Evolutionary conservation across 495 filamentous ascomycete genomes (phyloP).

Genomic region (Thozetella sp.): DNA sequence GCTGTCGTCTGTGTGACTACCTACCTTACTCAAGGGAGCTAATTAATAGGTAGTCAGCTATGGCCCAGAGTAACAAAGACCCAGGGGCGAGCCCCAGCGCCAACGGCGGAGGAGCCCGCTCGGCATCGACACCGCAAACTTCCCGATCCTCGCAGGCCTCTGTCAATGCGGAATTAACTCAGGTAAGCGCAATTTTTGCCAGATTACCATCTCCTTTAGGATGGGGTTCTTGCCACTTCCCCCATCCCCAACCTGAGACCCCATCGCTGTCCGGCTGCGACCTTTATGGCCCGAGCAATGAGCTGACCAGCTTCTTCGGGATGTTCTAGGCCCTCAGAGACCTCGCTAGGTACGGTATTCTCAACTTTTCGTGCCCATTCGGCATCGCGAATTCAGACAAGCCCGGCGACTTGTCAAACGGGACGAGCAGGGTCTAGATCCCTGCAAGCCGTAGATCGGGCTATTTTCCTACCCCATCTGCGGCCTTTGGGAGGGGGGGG

Average conservation of each 20-base stretch:
- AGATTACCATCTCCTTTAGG: not conserved
- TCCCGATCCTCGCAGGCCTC: slow-evolving; percentile 6
- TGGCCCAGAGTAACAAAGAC: slow-evolving; percentile 2
- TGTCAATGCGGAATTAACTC: slow-evolving; percentile 23
- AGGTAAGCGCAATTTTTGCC: slow-evolving; percentile 16
- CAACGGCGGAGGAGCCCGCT: slow-evolving; percentile 15
- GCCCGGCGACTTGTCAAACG: not conserved
- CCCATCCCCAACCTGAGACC: not conserved
- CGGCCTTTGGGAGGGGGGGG: not conserved
- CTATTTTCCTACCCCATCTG: not conserved
- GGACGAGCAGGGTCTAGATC: not conserved
- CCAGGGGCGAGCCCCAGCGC: not conserved
- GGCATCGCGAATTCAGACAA: slow-evolving; percentile 10
- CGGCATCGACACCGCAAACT: slow-evolving; percentile 16
- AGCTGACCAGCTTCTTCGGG: slow-evolving; percentile 5
- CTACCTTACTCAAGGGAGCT: not conserved
- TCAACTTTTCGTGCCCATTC: slow-evolving; percentile 8
- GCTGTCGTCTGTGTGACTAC: not conserved
- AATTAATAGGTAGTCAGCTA: too few species aligned
- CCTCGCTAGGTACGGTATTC: slow-evolving; percentile 44
- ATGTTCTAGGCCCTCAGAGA: slow-evolving; percentile 44
- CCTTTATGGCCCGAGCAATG: not conserved
- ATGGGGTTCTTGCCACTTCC: not conserved
- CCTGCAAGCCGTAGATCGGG: slow-evolving; percentile 2
- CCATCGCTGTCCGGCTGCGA: too few species aligned